Conservation (phyloP, 306 rosid species). For the Senna siamea region DNA sequence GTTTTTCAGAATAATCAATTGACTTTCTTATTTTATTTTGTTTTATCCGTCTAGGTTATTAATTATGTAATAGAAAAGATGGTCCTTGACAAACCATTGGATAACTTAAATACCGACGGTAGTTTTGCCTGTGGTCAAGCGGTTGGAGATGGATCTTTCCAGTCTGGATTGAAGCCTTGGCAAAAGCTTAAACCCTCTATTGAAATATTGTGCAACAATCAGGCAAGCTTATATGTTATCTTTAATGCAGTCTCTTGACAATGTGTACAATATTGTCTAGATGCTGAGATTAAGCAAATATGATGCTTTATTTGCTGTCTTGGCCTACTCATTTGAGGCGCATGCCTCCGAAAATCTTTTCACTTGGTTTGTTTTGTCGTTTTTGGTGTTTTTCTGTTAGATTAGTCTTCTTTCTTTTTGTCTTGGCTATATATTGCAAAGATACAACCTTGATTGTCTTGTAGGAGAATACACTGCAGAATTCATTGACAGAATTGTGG, state of each 20-base stretch:
- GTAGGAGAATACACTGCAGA: not conserved
- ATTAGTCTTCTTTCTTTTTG: constrained; percentile 20
- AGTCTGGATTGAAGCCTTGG: constrained; percentile 88
- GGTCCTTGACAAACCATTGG: constrained; percentile 92
- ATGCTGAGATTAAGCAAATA: constrained; percentile 18
- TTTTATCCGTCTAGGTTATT: constrained; percentile 63
- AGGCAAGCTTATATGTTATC: constrained; percentile 61
- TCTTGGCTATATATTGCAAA: constrained; percentile 1
- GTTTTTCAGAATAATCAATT: not conserved
- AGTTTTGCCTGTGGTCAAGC: constrained; percentile 65
- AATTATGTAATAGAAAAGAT: constrained; percentile 92
- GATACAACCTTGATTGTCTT: not conserved
- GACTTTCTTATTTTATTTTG: not conserved
- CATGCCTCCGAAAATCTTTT: constrained; percentile 30
- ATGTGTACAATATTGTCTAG: constrained; percentile 7
- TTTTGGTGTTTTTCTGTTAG: not conserved
- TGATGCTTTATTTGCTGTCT: not conserved
- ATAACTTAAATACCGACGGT: constrained; percentile 61
- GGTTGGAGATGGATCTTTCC: constrained; percentile 79
- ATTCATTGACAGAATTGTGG: constrained; percentile 9
- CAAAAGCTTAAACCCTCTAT: constrained; percentile 88
- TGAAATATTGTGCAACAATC: constrained; percentile 93
- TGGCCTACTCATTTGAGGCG: not conserved
- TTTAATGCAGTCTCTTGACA: constrained; percentile 12
- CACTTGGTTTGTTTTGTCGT: constrained; percentile 6